Conservation (phyloP, 805 yeast genomes). For the Sugiyamaella marilandica region DNA sequence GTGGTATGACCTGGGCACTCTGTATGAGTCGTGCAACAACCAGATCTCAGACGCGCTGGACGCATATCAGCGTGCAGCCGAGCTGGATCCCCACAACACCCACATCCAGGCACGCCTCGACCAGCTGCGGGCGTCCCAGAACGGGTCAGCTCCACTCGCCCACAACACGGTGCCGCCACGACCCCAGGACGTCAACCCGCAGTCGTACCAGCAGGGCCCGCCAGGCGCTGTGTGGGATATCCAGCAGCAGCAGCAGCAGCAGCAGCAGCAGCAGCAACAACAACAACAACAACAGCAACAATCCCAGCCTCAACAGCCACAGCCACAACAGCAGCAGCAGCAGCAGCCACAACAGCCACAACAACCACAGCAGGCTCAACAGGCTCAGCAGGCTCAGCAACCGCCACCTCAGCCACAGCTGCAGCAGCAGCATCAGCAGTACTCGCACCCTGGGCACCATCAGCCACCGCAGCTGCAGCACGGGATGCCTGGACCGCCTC, state of each 20-base stretch:
- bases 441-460: constrained; percentile 7
- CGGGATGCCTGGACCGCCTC: background rate
- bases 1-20: constrained; percentile 97
- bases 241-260: constrained; percentile 23
- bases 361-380: background rate
- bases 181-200: constrained; percentile 53
- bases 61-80: constrained; percentile 94
- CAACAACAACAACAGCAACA: constrained; percentile 21
- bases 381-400: constrained; percentile 1
- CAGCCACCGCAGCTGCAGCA: constrained; percentile 20
- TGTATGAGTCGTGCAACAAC: constrained; percentile 95
- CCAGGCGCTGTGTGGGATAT: constrained; percentile 42
- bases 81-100: constrained; percentile 89
- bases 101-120: constrained; percentile 92
- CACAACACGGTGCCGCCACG: constrained; percentile 51
- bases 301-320: constrained; percentile 20
- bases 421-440: constrained; percentile 48
- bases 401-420: constrained; percentile 9
- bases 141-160: constrained; percentile 18
- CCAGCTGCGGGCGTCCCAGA: constrained; percentile 47
- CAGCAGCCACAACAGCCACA: constrained; percentile 7
- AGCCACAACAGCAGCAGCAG: constrained; percentile 19
- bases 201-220: constrained; percentile 53
- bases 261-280: constrained; percentile 21
- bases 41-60: constrained; percentile 93